A percentile compares a stretch with the other conserved stretches of the same genome.
Evolutionary conservation across 1,139 yeast species (phyloP).

Genomic region (Nakaseomyces nivariensis): DNA sequence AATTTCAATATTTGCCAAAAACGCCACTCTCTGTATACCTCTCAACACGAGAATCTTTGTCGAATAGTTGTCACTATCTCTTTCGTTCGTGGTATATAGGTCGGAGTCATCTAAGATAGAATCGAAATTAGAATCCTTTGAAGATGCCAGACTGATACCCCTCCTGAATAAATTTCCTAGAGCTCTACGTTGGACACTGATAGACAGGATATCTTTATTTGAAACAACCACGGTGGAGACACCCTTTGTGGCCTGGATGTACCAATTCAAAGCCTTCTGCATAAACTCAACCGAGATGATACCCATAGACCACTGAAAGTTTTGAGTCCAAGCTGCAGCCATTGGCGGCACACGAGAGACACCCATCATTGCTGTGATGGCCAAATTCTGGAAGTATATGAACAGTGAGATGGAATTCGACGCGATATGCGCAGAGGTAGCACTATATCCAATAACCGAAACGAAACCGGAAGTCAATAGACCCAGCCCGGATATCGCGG

Average conservation of each 20-base stretch:
- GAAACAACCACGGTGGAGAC: conserved; percentile 61
- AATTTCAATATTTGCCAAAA: conserved; percentile 71
- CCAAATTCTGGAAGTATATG: conserved; percentile 87
- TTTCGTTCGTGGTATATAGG: conserved; percentile 66
- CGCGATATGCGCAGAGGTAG: conserved; percentile 94
- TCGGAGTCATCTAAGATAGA: conserved; percentile 41
- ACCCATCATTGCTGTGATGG: conserved; percentile 93
- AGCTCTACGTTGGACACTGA: conserved; percentile 66
- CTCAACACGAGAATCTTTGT: conserved; percentile 69
- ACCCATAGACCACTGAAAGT: conserved; percentile 95
- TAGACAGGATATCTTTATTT: conserved; percentile 46
- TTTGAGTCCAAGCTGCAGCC: conserved; percentile 97
- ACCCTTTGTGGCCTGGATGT: conserved; percentile 95
- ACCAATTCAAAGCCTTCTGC: conserved; percentile 87
- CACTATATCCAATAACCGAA: conserved; percentile 79
- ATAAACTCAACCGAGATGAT: conserved; percentile 70
- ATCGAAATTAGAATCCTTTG: conserved; percentile 36
- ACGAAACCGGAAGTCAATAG: conserved; percentile 78
- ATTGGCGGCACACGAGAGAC: conserved; percentile 89
- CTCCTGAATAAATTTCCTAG: conserved; percentile 15
- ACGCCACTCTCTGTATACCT: conserved; percentile 90
- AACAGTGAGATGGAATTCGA: conserved; percentile 88
- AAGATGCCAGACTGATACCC: conserved; percentile 21
- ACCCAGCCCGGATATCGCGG: conserved; percentile 83
- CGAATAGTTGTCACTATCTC: conserved; percentile 36